These are phyloP conservation scores for Diaporthe citrichinensis DNA, from an alignment of 2,329 filamentous ascomycete genomes.

Conservation along the genomic window DNA sequence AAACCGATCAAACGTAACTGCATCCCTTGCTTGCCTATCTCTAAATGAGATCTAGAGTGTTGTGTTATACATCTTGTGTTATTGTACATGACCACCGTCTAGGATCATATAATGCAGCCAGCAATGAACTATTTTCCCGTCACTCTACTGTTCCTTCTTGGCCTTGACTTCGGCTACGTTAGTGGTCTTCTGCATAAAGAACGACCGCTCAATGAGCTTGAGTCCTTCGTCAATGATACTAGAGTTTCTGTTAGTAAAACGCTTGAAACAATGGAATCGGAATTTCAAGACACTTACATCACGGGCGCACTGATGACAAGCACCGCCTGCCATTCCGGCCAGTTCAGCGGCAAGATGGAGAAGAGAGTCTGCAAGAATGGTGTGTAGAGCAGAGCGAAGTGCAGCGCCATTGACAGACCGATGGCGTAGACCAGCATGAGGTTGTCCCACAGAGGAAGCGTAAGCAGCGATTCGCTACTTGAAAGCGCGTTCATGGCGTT, in stretches of 20 bases:
- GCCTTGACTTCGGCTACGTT: slow-evolving; percentile 53
- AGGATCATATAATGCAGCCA: slow-evolving; percentile 37
- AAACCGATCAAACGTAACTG: not conserved
- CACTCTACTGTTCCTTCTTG: slow-evolving; percentile 68
- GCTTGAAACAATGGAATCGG: not conserved
- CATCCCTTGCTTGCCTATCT: slow-evolving; percentile 7
- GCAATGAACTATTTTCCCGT: not conserved
- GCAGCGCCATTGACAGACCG: slow-evolving; percentile 89
- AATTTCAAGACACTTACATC: slow-evolving; percentile 74
- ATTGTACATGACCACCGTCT: slow-evolving; percentile 39
- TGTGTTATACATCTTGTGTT: slow-evolving; percentile 30
- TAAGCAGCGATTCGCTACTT: slow-evolving; percentile 93
- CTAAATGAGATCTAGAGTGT: slow-evolving; percentile 36
- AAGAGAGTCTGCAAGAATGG: slow-evolving; percentile 92
- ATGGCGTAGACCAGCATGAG: slow-evolving; percentile 99
- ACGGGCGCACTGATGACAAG: slow-evolving; percentile 90
- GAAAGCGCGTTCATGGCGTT: slow-evolving; percentile 99
- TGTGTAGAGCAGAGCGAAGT: slow-evolving; percentile 94
- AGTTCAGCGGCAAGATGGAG: slow-evolving; percentile 88
- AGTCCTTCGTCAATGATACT: slow-evolving; percentile 87
- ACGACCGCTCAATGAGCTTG: slow-evolving; percentile 81
- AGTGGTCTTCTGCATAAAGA: slow-evolving; percentile 70
- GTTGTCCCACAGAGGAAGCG: slow-evolving; percentile 96
- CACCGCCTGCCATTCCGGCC: slow-evolving; percentile 93
- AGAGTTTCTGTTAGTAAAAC: slow-evolving; percentile 28